phyloP scores from a whole-genome alignment of 257 asterid species.

The Nicotiana attenuata region DNA sequence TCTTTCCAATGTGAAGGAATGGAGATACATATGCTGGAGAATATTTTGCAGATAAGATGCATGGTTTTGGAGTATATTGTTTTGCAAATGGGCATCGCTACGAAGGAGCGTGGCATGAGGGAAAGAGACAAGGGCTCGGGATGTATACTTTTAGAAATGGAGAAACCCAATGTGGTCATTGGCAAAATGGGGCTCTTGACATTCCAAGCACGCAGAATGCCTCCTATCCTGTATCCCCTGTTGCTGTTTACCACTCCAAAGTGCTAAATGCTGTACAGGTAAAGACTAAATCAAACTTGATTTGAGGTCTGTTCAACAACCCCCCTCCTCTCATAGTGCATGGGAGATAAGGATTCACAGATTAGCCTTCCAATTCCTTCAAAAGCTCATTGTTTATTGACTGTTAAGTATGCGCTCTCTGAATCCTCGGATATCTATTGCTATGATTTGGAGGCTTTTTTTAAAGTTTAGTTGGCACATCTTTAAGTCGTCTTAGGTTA shows the following conservation, averaged over 20 bases:
- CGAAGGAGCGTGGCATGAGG: conserved; percentile 57
- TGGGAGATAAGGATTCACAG: too few species aligned
- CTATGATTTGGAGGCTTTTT: too few species aligned
- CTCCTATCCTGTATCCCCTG: conserved; percentile 26
- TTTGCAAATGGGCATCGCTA: conserved; percentile 42
- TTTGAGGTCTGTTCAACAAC: not conserved
- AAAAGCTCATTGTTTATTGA: too few species aligned
- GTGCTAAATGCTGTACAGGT: conserved; percentile 49
- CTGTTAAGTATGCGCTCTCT: too few species aligned
- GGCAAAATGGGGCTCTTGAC: conserved; percentile 39
- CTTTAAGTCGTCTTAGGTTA: too few species aligned
- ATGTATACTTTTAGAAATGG: conserved; percentile 36
- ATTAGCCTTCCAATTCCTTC: too few species aligned
- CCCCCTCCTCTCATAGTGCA: too few species aligned
- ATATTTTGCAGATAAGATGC: conserved; percentile 47
- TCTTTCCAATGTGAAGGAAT: conserved; percentile 20
- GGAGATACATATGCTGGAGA: conserved; percentile 42
- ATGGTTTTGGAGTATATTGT: conserved; percentile 41
- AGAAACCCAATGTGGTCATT: conserved; percentile 41
- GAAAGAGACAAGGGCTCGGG: conserved; percentile 43
- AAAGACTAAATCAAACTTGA: not conserved
- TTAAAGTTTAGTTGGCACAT: too few species aligned
- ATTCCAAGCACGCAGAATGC: conserved; percentile 37
- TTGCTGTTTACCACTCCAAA: conserved; percentile 36
- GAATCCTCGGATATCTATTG: too few species aligned